Conservation (phyloP, 352 stramenopile species). For the Phytophthora litchii region DNA sequence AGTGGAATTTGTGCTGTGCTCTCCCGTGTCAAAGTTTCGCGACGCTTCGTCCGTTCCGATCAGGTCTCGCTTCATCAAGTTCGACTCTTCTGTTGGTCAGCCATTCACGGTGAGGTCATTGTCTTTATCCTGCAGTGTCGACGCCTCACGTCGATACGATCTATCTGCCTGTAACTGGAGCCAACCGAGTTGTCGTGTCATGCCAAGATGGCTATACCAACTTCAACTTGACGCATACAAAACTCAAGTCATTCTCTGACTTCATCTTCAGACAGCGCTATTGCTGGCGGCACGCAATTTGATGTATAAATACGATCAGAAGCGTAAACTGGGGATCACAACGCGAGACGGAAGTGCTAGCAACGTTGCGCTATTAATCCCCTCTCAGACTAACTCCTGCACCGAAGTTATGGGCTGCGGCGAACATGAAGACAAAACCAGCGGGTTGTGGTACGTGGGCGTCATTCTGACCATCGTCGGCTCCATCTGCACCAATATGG, state of each 20-base stretch:
- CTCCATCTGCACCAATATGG: constrained; percentile 83
- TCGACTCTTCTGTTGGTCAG: too few species aligned
- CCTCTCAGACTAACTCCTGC: background rate
- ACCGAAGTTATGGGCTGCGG: constrained; percentile 21
- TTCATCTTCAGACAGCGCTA: constrained; percentile 10
- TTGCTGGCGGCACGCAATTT: constrained; percentile 18
- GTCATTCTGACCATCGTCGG: constrained; percentile 78
- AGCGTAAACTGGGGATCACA: constrained; percentile 1
- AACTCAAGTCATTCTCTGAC: constrained; percentile 8
- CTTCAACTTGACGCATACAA: constrained; percentile 35
- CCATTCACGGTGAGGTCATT: too few species aligned
- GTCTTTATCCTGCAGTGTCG: too few species aligned
- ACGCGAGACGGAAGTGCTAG: constrained; percentile 4
- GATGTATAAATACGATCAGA: constrained; percentile 15
- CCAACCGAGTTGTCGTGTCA: background rate
- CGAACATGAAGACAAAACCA: constrained; percentile 23
- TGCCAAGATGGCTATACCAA: constrained; percentile 10
- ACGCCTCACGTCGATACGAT: too few species aligned
- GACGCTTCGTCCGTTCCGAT: constrained; percentile 1
- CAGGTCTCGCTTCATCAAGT: too few species aligned
- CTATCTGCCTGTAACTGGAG: too few species aligned
- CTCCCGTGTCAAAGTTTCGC: constrained; percentile 17
- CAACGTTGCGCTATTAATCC: background rate
- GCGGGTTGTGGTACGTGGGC: constrained; percentile 69
- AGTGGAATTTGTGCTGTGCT: background rate